Conservation (phyloP, 2,329 filamentous ascomycete species). For the Alternaria panax region DNA sequence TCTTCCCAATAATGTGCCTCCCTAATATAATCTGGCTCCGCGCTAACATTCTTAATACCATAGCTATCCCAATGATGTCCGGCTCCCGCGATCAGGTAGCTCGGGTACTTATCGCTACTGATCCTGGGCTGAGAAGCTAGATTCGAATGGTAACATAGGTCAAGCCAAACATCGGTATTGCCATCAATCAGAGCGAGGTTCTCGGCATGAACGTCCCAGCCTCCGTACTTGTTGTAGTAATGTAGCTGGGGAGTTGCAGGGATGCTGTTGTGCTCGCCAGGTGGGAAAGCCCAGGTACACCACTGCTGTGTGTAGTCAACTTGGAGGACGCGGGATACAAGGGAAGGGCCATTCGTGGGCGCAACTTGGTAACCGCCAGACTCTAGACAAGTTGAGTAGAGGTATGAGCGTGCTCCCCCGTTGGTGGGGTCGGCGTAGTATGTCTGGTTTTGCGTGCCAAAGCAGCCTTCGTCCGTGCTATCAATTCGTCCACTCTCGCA, state of each 20-base stretch:
- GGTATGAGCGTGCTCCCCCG: constrained; percentile 53
- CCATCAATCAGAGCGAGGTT: constrained; percentile 62
- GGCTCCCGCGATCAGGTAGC: constrained; percentile 59
- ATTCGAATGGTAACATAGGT: constrained; percentile 60
- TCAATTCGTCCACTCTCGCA: constrained; percentile 55
- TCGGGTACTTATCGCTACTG: constrained; percentile 56
- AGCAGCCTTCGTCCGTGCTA: constrained; percentile 53
- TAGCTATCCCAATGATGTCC: constrained; percentile 63
- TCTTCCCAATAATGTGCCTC: constrained; percentile 62
- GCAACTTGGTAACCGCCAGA: constrained; percentile 60
- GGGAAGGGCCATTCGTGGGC: constrained; percentile 52
- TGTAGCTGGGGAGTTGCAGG: constrained; percentile 54
- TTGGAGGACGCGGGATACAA: constrained; percentile 59
- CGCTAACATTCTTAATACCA: constrained; percentile 50
- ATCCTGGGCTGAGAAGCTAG: constrained; percentile 48
- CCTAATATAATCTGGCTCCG: constrained; percentile 60
- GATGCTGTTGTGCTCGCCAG: constrained; percentile 56
- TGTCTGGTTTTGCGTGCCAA: constrained; percentile 53
- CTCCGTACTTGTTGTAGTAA: constrained; percentile 58
- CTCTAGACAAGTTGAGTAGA: constrained; percentile 61
- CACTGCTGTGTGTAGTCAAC: constrained; percentile 62
- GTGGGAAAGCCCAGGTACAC: constrained; percentile 63
- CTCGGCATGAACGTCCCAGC: constrained; percentile 56
- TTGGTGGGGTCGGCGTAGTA: constrained; percentile 58
- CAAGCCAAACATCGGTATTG: constrained; percentile 61